Evolutionary conservation across 108 stramenopile species (phyloP).

Genomic region (Conticribra weissflogii): DNA sequence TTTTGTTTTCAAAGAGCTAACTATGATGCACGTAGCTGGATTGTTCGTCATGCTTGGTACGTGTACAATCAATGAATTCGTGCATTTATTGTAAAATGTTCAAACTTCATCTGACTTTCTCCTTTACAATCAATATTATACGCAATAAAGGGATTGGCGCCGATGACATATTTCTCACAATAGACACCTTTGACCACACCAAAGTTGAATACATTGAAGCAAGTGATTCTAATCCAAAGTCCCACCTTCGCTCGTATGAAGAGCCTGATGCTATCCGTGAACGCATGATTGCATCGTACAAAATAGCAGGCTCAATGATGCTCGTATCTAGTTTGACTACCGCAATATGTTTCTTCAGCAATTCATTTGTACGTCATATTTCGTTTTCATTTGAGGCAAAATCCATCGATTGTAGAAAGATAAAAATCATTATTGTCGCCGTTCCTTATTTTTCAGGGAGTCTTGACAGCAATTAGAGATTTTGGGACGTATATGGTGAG

Average conservation of each 20-base stretch:
- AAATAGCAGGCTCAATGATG: constrained; percentile 11
- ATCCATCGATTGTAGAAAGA: too few species aligned
- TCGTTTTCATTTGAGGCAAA: not conserved
- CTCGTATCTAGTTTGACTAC: constrained; percentile 11
- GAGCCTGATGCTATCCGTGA: not conserved
- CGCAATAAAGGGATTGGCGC: constrained; percentile 8
- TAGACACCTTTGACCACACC: constrained; percentile 13
- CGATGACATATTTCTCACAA: constrained; percentile 13
- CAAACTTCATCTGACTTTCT: too few species aligned
- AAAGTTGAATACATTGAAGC: constrained; percentile 1
- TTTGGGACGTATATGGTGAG: constrained; percentile 17
- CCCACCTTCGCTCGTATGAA: not conserved
- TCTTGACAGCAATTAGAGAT: not conserved
- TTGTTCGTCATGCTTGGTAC: constrained; percentile 6
- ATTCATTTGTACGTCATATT: not conserved
- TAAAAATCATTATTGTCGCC: too few species aligned
- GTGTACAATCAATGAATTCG: not conserved
- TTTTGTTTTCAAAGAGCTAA: constrained; percentile 3
- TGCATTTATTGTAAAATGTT: not conserved
- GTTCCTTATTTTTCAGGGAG: constrained; percentile 2
- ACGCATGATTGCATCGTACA: constrained; percentile 2
- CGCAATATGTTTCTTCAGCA: constrained; percentile 10
- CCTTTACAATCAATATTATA: too few species aligned
- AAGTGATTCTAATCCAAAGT: not conserved
- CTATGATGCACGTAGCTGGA: constrained; percentile 5